Evolutionary conservation across 2,329 filamentous ascomycete species (phyloP).

Genomic region (Fusarium solani-melongenae): DNA sequence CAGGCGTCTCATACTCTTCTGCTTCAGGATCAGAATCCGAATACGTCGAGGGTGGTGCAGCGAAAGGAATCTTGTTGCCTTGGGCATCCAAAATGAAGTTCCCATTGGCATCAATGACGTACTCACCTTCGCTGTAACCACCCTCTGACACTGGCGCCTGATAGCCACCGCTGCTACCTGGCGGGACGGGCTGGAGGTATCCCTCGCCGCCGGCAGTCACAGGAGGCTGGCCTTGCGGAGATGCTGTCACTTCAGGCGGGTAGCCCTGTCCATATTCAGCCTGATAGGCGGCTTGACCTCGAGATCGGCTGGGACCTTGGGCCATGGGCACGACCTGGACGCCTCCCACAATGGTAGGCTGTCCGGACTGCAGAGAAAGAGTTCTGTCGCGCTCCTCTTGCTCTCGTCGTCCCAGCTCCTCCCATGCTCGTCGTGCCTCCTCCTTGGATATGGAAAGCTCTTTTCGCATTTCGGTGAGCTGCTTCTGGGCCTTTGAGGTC

Average conservation of each 20-base stretch:
- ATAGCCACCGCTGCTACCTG: conserved; percentile 32
- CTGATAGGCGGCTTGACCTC: conserved; percentile 49
- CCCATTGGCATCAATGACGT: conserved; percentile 71
- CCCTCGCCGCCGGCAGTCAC: conserved; percentile 46
- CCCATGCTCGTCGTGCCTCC: conserved; percentile 94
- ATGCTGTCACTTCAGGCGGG: conserved; percentile 53
- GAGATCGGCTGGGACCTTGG: conserved; percentile 69
- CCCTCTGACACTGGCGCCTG: conserved; percentile 62
- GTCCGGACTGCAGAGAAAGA: conserved; percentile 84
- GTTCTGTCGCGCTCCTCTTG: conserved; percentile 92
- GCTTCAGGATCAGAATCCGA: conserved; percentile 61
- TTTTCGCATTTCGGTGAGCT: conserved; percentile 89
- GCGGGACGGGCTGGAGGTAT: conserved; percentile 38
- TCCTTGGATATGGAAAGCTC: conserved; percentile 96
- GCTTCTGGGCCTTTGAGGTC: conserved; percentile 79
- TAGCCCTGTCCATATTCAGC: conserved; percentile 46
- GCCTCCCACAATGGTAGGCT: conserved; percentile 89
- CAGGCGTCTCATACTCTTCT: conserved; percentile 69
- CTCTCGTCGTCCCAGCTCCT: conserved; percentile 92
- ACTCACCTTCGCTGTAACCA: conserved; percentile 77
- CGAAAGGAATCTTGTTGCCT: conserved; percentile 68
- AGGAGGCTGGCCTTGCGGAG: conserved; percentile 54
- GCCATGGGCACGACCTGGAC: conserved; percentile 97
- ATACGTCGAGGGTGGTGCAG: conserved; percentile 56
- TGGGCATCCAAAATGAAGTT: conserved; percentile 70